Conservation (phyloP, 179 eudicot species). For the Vitellaria paradoxa region DNA sequence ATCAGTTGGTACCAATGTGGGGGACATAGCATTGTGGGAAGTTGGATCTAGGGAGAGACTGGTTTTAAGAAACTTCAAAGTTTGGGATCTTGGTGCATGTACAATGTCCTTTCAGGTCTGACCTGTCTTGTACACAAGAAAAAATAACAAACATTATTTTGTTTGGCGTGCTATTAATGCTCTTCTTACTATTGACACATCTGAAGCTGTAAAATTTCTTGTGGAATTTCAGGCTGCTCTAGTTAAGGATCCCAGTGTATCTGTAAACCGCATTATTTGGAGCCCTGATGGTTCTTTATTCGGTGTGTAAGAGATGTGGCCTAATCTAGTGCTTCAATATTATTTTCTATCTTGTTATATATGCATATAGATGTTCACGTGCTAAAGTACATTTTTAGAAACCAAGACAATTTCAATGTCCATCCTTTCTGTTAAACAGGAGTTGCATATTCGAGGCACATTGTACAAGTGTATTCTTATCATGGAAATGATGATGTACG, state of each 20-base stretch:
- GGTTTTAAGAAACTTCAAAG: constrained; percentile 67
- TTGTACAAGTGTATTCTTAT: constrained; percentile 85
- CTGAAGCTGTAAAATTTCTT: constrained; percentile 8
- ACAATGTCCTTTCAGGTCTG: constrained; percentile 79
- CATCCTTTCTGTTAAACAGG: constrained; percentile 38
- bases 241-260: constrained; percentile 69
- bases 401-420: neutral
- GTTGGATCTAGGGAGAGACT: constrained; percentile 74
- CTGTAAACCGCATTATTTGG: constrained; percentile 91
- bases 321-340: neutral
- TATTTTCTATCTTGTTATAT: neutral
- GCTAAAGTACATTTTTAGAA: too few species aligned
- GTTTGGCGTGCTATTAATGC: constrained; percentile 1
- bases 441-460: constrained; percentile 88
- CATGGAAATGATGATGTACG: constrained; percentile 66
- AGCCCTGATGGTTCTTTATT: constrained; percentile 90
- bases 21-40: constrained; percentile 85
- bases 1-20: constrained; percentile 89
- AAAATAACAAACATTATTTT: neutral
- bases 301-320: constrained; percentile 42
- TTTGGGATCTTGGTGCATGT: constrained; percentile 78
- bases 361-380: neutral
- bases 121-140: neutral
- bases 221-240: constrained; percentile 54
- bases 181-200: neutral